A percentile compares a stretch with the other conserved stretches of the same genome.
These are phyloP conservation scores for Mucor saturninus DNA, from an alignment of 371 early-diverging fungal species.

Conservation along the genomic window DNA sequence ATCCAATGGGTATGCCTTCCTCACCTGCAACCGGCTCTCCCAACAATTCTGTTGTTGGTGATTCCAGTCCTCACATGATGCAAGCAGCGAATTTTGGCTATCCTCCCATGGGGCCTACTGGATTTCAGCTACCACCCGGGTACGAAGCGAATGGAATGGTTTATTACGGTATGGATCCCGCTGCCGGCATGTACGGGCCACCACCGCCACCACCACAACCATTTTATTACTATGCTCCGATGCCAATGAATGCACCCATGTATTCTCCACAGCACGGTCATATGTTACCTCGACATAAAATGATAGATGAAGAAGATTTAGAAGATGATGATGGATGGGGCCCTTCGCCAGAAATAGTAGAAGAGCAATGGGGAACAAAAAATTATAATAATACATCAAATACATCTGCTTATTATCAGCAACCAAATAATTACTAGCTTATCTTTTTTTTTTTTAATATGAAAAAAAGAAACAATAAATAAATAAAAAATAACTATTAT, in stretches of 20 bases:
- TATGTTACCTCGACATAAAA: neutral
- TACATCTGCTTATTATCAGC: too few relatives aligned
- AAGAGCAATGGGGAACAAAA: conserved; percentile 3
- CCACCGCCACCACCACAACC: conserved; percentile 22
- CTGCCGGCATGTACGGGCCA: conserved; percentile 26
- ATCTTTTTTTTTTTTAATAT: neutral
- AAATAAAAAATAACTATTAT: neutral
- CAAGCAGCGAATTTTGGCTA: neutral
- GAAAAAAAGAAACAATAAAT: neutral
- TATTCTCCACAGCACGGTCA: neutral
- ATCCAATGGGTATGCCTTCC: conserved; percentile 21
- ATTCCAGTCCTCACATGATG: conserved; percentile 8
- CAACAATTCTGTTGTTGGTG: neutral
- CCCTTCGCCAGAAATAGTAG: conserved; percentile 5
- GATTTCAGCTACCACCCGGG: conserved; percentile 22
- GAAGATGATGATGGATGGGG: conserved; percentile 20
- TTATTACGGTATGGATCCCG: conserved; percentile 39
- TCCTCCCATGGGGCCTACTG: conserved; percentile 13
- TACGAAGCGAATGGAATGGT: conserved; percentile 51
- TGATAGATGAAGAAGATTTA: neutral
- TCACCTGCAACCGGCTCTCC: conserved; percentile 1
- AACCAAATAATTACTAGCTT: neutral
- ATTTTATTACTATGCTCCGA: conserved; percentile 27
- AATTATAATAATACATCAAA: neutral
- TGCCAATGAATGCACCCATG: neutral